A percentile compares a stretch with the other conserved stretches of the same genome.
phyloP scores from a whole-genome alignment of 306 rosid species.

The Castanea sativa region DNA sequence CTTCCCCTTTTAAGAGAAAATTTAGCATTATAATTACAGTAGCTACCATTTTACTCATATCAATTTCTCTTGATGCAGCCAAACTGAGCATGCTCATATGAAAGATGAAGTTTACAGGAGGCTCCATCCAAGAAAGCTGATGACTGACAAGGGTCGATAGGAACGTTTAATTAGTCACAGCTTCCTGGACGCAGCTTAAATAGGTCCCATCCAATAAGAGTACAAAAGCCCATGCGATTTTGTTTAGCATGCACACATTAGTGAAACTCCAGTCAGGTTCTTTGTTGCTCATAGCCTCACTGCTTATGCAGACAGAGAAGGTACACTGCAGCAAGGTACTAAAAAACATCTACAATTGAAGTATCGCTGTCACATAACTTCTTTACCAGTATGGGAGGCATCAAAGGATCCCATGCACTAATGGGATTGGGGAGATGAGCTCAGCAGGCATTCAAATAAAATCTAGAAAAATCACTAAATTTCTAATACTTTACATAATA shows the following conservation, averaged over 20 bases:
- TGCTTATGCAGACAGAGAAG: not conserved
- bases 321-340: not conserved
- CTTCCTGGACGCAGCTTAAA: not conserved
- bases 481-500: slow-evolving; percentile 62
- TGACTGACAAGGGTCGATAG: not conserved
- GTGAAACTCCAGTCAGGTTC: not conserved
- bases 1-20: not conserved
- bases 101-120: not conserved
- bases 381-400: not conserved
- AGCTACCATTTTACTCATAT: not conserved
- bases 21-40: not conserved
- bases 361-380: slow-evolving; percentile 4
- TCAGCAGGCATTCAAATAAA: not conserved
- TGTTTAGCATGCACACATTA: not conserved
- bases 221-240: not conserved
- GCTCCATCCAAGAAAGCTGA: not conserved
- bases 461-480: not conserved
- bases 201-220: not conserved
- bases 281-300: not conserved
- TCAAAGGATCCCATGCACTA: not conserved
- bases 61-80: not conserved
- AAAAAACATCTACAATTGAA: slow-evolving; percentile 8
- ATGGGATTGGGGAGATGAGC: not conserved
- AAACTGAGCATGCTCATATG: not conserved
- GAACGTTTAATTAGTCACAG: not conserved